Base-by-base conservation (phyloP, 2,329 filamentous ascomycete genomes). In the Exserohilum turcica region DNA sequence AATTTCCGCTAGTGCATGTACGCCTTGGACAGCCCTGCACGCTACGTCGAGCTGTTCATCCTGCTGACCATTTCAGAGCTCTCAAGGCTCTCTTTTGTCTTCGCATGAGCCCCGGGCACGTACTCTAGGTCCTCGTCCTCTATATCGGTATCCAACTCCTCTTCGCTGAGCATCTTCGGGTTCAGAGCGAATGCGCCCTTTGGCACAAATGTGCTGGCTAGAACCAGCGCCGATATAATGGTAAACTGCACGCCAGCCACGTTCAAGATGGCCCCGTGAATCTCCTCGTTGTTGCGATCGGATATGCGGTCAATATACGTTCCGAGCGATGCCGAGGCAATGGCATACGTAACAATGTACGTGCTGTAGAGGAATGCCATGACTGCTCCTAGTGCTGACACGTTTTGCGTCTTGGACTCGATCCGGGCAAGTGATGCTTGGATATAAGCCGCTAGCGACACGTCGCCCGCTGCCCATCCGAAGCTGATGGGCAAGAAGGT, bases 341-440 rank as follows among this genome's bases (percentile, higher is more conserved):
- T 76, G 29, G 78, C 78, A 59, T 79, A 80, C 19, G 76, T 72
- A 33, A 80, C 73, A 33, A 82, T 79, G 59, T 82, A 81, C 6
- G 77, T 77, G 6, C 74, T 78, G 64, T 82, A 81, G 5, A 82
- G 69, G 59, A 80, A 80, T 0, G 79, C 77, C 79, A 82, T 82
- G 35, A 82, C 79, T 1, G 80, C 78, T 15, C 78, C 80, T 2
- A 82, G 69, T 0, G 79, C 76, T 2, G 79, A 80, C 2, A 82
- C 78, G 36, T 79, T 76, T 39, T 75, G 72, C 32, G 76, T 74
- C 37, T 77, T 69, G 8, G 70, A 70, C 57, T 81, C 79, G 21
- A 78, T 69, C 19, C 78, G 72, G 0, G 77, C 73, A n/a, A 82
- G 72, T 5, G 77, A 77, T 3, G 79, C 78, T 61, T 82, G 80